phyloP scores from a whole-genome alignment of 352 stramenopile species.

The Pythium utonaiense region DNA sequence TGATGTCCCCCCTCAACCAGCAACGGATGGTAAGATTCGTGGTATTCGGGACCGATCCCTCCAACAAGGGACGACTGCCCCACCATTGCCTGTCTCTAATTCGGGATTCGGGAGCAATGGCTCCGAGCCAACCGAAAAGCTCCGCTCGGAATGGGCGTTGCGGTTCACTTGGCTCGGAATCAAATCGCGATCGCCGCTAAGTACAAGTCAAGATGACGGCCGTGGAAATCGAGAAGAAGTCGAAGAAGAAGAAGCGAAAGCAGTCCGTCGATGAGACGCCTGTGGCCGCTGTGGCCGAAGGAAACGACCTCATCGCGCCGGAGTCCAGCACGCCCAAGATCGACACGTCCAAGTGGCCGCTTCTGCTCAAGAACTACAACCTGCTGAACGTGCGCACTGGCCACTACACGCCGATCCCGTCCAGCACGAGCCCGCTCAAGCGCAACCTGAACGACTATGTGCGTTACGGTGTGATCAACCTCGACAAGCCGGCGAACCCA shows the following conservation, averaged over 20 bases:
- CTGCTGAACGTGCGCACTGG: conserved; percentile 97
- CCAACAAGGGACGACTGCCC: conserved; percentile 6
- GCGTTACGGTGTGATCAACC: conserved; percentile 99
- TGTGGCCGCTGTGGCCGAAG: conserved; percentile 14
- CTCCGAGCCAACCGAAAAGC: conserved; percentile 30
- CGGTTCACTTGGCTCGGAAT: conserved; percentile 6
- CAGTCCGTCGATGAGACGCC: conserved; percentile 38
- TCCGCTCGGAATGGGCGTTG: conserved; percentile 1
- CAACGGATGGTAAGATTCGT: conserved; percentile 12
- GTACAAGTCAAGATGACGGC: conserved; percentile 43
- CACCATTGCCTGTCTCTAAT: conserved; percentile 11
- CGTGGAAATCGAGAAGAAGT: conserved; percentile 76
- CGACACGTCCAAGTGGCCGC: conserved; percentile 97
- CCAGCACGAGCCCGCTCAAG: conserved; percentile 95
- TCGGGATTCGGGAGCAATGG: conserved; percentile 27
- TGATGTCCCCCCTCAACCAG: conserved; percentile 1
- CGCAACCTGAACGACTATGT: conserved; percentile 97
- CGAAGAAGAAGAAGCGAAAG: conserved; percentile 90
- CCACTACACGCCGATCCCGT: conserved; percentile 99
- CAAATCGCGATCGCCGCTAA: neutral
- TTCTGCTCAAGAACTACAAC: conserved; percentile 99
- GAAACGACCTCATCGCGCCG: conserved; percentile 76
- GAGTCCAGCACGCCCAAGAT: conserved; percentile 87
- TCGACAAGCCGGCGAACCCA: conserved; percentile 99
- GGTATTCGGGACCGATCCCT: conserved; percentile 8